phyloP scores from a whole-genome alignment of 2,329 filamentous ascomycete genomes.

The Colletotrichum orbiculare region DNA sequence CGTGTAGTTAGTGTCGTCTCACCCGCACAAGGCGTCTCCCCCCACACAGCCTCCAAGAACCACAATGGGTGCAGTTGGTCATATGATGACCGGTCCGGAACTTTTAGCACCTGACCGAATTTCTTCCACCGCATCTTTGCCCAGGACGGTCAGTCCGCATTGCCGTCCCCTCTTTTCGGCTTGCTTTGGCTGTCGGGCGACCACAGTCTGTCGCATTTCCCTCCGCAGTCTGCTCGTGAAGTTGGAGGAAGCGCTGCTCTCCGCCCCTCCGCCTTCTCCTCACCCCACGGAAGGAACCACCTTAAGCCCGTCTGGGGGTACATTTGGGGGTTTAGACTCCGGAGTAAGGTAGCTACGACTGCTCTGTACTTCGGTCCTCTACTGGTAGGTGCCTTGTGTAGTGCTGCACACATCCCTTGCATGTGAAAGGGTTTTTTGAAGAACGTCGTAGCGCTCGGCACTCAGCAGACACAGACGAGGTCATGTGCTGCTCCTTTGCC shows the following conservation, averaged over 20 bases:
- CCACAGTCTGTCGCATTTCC: slow-evolving; percentile 8
- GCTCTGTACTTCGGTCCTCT: no score
- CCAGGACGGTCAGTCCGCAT: slow-evolving; percentile 23
- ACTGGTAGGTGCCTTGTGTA: neutral
- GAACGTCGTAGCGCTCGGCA: neutral
- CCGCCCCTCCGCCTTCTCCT: neutral
- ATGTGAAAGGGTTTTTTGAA: slow-evolving; percentile 30
- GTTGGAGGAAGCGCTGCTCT: neutral
- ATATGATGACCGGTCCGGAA: slow-evolving; percentile 32
- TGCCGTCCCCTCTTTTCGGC: slow-evolving; percentile 33
- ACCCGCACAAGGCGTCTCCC: slow-evolving; percentile 13
- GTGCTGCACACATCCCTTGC: slow-evolving; percentile 8
- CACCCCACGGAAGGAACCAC: slow-evolving; percentile 9
- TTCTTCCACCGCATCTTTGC: slow-evolving; percentile 24
- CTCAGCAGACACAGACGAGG: neutral
- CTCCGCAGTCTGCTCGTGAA: slow-evolving; percentile 1
- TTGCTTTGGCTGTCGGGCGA: slow-evolving; percentile 23
- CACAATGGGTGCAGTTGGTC: slow-evolving; percentile 5
- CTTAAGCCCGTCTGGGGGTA: slow-evolving; percentile 5
- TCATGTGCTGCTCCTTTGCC: slow-evolving; percentile 21
- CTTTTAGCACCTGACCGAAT: slow-evolving; percentile 36
- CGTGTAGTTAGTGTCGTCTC: slow-evolving; percentile 4
- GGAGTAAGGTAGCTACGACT: no score
- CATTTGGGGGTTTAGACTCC: neutral
- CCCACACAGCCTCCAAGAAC: slow-evolving; percentile 18